A percentile compares a stretch with the other conserved stretches of the same genome.
Evolutionary conservation across 2,329 filamentous ascomycete genomes (phyloP).

Genomic region (Fusarium beomiforme): DNA sequence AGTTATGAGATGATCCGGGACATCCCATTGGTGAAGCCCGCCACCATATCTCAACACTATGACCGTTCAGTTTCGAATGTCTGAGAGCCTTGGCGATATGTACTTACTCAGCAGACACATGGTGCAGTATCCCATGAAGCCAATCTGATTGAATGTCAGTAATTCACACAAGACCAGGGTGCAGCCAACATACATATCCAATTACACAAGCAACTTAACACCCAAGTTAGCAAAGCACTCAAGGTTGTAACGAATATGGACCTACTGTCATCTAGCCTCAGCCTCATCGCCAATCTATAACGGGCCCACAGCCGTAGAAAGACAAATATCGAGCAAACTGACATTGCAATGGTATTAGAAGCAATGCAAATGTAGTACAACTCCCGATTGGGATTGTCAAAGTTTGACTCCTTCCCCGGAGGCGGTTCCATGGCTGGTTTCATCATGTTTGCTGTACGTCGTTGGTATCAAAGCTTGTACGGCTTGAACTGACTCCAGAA

Average conservation of each 20-base stretch:
- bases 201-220: slow-evolving; percentile 18
- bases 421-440: slow-evolving; percentile 29
- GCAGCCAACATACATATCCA: neutral
- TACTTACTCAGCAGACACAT: slow-evolving; percentile 22
- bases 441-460: neutral
- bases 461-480: neutral
- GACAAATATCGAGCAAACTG: slow-evolving; percentile 14
- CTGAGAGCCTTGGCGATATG: rapidly evolving
- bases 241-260: rapidly evolving
- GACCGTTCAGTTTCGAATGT: rapidly evolving
- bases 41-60: slow-evolving; percentile 20
- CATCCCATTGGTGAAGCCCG: slow-evolving; percentile 26
- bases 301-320: slow-evolving; percentile 13
- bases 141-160: neutral
- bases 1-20: slow-evolving; percentile 10
- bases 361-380: slow-evolving; percentile 26
- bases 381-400: slow-evolving; percentile 18
- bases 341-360: slow-evolving; percentile 12
- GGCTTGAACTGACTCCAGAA: neutral
- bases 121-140: slow-evolving; percentile 23
- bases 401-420: slow-evolving; percentile 12
- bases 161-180: rapidly evolving
- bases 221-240: rapidly evolving
- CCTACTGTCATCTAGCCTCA: slow-evolving; percentile 21
- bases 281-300: slow-evolving; percentile 17